A percentile compares a stretch with the other conserved stretches of the same genome.
phyloP scores from a whole-genome alignment of 2,329 filamentous ascomycete species.

The Piedraia hortae region DNA sequence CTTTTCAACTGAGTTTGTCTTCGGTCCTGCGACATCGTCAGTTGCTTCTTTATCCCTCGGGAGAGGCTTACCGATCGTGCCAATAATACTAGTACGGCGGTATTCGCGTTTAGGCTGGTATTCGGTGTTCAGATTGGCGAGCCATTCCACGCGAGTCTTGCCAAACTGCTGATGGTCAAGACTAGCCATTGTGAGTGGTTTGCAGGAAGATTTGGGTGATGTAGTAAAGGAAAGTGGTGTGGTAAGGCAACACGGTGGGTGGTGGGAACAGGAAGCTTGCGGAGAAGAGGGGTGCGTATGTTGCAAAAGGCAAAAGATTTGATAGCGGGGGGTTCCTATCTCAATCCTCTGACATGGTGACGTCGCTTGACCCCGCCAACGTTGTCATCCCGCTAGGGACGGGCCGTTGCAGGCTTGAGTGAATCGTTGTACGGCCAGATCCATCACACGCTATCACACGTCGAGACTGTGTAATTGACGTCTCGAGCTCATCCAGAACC shows the following conservation, averaged over 20 bases:
- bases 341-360: too few relatives aligned
- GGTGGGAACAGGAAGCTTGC: not conserved
- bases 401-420: too few relatives aligned
- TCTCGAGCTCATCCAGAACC: too few relatives aligned
- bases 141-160: conserved; percentile 44
- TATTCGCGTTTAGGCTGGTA: conserved; percentile 69
- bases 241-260: not conserved
- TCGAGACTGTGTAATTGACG: too few relatives aligned
- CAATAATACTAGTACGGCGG: conserved; percentile 92
- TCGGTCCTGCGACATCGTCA: conserved; percentile 31
- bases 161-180: conserved; percentile 58
- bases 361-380: too few relatives aligned
- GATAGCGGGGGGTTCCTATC: too few relatives aligned
- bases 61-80: conserved; percentile 51
- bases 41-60: not conserved
- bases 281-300: too few relatives aligned
- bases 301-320: too few relatives aligned
- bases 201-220: not conserved
- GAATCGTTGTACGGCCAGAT: too few relatives aligned
- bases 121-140: conserved; percentile 63
- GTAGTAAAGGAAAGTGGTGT: too few relatives aligned
- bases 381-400: too few relatives aligned
- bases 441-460: too few relatives aligned
- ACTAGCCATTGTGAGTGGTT: conserved; percentile 28
- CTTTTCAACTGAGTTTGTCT: conserved; percentile 93